Percentiles rank a stretch among this genome's conserved stretches.
Conservation (phyloP, 352 stramenopile genomes). For the Halophytophthora batemanensis region DNA sequence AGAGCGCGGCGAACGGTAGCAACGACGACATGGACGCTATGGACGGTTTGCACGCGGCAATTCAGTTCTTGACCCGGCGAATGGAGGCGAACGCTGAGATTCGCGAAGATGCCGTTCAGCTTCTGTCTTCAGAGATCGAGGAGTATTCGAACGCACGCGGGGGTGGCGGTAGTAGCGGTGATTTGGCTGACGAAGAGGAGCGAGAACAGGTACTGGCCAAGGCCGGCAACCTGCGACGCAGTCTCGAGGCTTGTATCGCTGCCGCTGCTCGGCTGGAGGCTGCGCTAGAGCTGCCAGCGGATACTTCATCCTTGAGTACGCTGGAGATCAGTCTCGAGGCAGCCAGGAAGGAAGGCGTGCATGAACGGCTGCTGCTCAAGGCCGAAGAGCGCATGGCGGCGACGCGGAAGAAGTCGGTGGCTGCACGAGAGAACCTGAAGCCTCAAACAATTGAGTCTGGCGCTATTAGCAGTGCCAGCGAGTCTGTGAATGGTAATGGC, state of each 20-base stretch:
- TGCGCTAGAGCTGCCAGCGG: conserved; percentile 34
- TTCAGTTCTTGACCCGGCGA: conserved; percentile 55
- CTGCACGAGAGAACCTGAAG: conserved; percentile 17
- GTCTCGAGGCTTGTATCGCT: conserved; percentile 43
- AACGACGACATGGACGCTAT: conserved; percentile 14
- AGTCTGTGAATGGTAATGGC: conserved; percentile 12
- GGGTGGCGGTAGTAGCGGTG: conserved; percentile 20
- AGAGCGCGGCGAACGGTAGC: conserved; percentile 14
- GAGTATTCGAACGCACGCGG: conserved; percentile 33
- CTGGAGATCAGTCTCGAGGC: conserved; percentile 57
- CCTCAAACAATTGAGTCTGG: conserved; percentile 18
- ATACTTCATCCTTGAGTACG: conserved; percentile 43
- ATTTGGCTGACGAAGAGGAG: conserved; percentile 24
- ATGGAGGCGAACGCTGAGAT: conserved; percentile 52
- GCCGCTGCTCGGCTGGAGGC: conserved; percentile 48
- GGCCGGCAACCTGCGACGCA: conserved; percentile 43
- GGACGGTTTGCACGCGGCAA: conserved; percentile 47
- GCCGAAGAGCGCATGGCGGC: conserved; percentile 55
- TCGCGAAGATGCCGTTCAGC: conserved; percentile 51
- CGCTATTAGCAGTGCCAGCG: conserved; percentile 29
- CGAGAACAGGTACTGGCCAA: conserved; percentile 36
- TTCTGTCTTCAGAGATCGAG: conserved; percentile 51
- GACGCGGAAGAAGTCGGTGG: conserved; percentile 20
- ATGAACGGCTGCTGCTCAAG: conserved; percentile 54
- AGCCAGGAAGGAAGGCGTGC: conserved; percentile 54